Conservation (phyloP, 306 rosid genomes). For the Fragaria iinumae region DNA sequence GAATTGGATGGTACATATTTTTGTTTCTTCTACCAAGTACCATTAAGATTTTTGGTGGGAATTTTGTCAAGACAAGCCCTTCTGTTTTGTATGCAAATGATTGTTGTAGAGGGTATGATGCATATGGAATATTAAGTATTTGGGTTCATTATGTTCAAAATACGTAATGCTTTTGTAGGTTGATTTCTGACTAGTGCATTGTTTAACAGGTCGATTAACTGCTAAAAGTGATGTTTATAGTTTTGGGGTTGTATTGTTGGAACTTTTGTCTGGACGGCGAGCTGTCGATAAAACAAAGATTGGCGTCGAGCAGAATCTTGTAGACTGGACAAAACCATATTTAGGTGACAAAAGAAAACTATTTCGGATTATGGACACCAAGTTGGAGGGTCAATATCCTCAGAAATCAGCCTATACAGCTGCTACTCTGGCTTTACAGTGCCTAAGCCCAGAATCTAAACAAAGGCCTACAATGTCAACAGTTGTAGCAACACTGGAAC, state of each 20-base stretch:
- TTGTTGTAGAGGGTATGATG: not conserved
- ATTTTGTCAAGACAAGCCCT: not conserved
- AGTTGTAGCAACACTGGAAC: conserved; percentile 65
- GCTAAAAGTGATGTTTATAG: conserved; percentile 93
- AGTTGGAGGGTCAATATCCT: conserved; percentile 86
- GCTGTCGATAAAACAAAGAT: conserved; percentile 66
- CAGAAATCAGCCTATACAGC: conserved; percentile 75
- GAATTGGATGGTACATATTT: not conserved
- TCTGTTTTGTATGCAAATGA: not conserved
- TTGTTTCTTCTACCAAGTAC: not conserved
- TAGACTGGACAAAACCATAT: conserved; percentile 88
- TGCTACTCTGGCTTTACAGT: conserved; percentile 69
- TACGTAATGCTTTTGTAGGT: not conserved
- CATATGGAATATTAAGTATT: not conserved
- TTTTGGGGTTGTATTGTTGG: conserved; percentile 87
- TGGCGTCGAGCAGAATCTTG: conserved; percentile 71
- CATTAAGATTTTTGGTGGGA: not conserved
- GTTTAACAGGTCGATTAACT: conserved; percentile 68
- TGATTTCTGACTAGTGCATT: not conserved
- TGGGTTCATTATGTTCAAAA: not conserved
- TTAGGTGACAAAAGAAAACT: conserved; percentile 66
- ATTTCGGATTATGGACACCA: conserved; percentile 90
- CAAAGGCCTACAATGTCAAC: conserved; percentile 76
- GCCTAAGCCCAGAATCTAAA: conserved; percentile 74
- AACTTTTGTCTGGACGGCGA: conserved; percentile 73